Percentiles rank a stretch among this genome's conserved stretches.
These are phyloP conservation scores for Ogataea henricii DNA, from an alignment of 805 yeast genomes.

Conservation along the genomic window DNA sequence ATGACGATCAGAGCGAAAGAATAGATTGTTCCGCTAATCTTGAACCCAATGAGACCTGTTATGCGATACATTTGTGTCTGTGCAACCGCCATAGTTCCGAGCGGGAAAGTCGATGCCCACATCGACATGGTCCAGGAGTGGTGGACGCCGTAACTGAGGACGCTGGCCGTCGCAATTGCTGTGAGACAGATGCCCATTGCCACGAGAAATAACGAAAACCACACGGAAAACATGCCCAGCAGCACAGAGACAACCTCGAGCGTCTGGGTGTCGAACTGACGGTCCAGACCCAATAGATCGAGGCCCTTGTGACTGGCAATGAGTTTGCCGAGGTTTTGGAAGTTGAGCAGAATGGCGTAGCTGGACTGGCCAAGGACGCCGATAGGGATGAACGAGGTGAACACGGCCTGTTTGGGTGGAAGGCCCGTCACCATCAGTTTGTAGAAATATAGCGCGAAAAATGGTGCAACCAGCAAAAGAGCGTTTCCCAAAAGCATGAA, in stretches of 20 bases:
- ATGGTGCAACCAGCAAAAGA: slow-evolving; percentile 55
- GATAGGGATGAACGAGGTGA: slow-evolving; percentile 73
- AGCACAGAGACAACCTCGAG: slow-evolving; percentile 9
- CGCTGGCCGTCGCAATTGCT: slow-evolving; percentile 41
- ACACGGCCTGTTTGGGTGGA: slow-evolving; percentile 55
- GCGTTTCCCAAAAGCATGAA: slow-evolving; percentile 73
- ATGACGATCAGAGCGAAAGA: slow-evolving; percentile 52
- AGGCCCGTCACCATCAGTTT: slow-evolving; percentile 58
- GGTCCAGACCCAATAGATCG: slow-evolving; percentile 13
- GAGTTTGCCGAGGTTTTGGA: slow-evolving; percentile 20
- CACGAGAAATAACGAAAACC: slow-evolving; percentile 31
- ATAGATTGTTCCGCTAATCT: slow-evolving; percentile 63
- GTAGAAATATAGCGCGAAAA: slow-evolving; percentile 60
- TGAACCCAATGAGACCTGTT: slow-evolving; percentile 57
- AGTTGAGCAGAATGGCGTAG: slow-evolving; percentile 52
- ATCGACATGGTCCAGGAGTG: slow-evolving; percentile 50
- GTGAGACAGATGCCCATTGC: slow-evolving; percentile 42
- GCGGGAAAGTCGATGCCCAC: slow-evolving; percentile 91
- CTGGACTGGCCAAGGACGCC: slow-evolving; percentile 90
- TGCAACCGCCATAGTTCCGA: slow-evolving; percentile 78
- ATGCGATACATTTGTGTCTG: slow-evolving; percentile 50
- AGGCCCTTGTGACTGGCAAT: slow-evolving; percentile 14
- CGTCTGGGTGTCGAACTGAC: slow-evolving; percentile 7
- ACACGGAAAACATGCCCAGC: slow-evolving; percentile 20
- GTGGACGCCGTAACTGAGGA: slow-evolving; percentile 36